Evolutionary conservation across 2,329 filamentous ascomycete species (phyloP), one percentile per base, ranked within the genome.

Genomic region (Dryadomyces quercivorus): DNA sequence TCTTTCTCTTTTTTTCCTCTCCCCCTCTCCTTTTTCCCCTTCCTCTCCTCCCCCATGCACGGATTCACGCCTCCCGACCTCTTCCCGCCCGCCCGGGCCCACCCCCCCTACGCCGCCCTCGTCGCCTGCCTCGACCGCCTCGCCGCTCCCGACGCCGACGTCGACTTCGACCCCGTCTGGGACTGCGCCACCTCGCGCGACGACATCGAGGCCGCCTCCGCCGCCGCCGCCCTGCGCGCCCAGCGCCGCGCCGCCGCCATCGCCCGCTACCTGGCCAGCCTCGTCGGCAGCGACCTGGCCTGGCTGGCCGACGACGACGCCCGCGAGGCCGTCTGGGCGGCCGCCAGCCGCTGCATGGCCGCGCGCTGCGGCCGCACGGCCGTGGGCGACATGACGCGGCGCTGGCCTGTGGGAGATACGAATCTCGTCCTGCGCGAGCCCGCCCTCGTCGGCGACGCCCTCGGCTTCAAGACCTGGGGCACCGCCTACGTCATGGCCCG

Each of bases 381-480:
- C 15, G 80, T 82, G 77, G 76, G 78, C 15, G 77, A 80, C 55
- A 74, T 82, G 34, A 73, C 71, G 5, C 70, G 78, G 36, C 66
- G 67, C 5, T 82, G 78, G 78, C 76, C 76, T 1, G 78, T 81
- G 58, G 43, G 12, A 36, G 10, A 7, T 15, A 9, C 2, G 60
- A 76, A 84, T 48, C 72, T 98, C 51, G 76, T 78, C 40, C 81
- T 98, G 43, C 79, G 88, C 55, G 93, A 98, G 66, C 93, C 93
- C 1, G 84, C 90, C 1, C 74, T 97, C 55, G 95, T 88, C 0
- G 86, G 86, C 7, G 92, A 96, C 67, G 86, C 88, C 56, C 75
- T 97, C 18, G 93, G 93, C 1, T 77, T 94, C 66, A 97, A 98
- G 69, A 98, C 93, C 0, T 97, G 93, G 93, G 88, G 87, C 0